phyloP scores from a whole-genome alignment of 2,329 filamentous ascomycete species.

The Sporothrix dimorphospora region DNA sequence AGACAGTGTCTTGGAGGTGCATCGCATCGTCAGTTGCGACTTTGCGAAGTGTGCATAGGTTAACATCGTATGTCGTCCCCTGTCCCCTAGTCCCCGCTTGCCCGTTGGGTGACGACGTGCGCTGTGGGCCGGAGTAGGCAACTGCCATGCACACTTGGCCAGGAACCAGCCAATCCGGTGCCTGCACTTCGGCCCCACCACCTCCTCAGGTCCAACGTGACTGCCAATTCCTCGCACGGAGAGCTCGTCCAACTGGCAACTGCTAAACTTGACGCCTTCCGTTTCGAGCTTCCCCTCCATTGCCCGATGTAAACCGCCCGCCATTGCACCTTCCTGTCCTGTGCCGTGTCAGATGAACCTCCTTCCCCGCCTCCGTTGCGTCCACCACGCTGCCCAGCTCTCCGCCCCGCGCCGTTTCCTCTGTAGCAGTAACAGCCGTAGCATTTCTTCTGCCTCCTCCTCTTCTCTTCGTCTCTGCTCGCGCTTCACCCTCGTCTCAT shows the following conservation, averaged over 20 bases:
- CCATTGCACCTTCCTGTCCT: constrained; percentile 18
- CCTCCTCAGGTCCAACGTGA: not conserved
- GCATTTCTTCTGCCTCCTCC: not conserved
- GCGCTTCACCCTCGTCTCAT: not conserved
- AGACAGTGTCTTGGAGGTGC: not conserved
- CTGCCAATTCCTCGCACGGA: not conserved
- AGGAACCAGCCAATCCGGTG: constrained; percentile 19
- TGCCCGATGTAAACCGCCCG: constrained; percentile 3
- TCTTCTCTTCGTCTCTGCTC: not conserved
- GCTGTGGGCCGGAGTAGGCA: constrained; percentile 10
- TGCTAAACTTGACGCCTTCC: constrained; percentile 7
- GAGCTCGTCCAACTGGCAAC: not conserved
- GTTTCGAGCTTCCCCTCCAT: constrained; percentile 25
- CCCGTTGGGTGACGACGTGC: not conserved
- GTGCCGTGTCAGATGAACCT: constrained; percentile 25
- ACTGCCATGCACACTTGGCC: constrained; percentile 14
- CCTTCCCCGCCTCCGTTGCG: constrained; percentile 27
- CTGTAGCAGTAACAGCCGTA: not conserved
- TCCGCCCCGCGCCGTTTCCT: constrained; percentile 6
- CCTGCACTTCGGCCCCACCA: not conserved
- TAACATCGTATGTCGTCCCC: not conserved
- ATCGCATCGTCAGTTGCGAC: constrained; percentile 17
- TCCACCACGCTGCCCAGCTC: constrained; percentile 22
- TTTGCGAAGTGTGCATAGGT: not conserved
- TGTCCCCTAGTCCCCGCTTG: not conserved